phyloP scores from a whole-genome alignment of 208 protist species.

The Trypanosoma congolense region DNA sequence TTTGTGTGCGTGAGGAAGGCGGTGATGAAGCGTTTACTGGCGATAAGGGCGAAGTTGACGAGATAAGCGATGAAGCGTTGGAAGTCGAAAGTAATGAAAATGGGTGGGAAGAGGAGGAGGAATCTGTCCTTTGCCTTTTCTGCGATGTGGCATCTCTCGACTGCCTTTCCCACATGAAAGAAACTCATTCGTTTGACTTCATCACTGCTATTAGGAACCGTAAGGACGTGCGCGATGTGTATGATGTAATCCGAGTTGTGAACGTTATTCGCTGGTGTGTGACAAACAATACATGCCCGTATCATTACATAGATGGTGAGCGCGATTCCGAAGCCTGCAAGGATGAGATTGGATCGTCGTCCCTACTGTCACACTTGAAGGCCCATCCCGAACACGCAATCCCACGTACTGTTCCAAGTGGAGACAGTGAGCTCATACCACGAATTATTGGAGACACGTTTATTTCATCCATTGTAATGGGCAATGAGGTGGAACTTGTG shows the following conservation, averaged over 20 bases:
- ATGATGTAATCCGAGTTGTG: constrained; percentile 76
- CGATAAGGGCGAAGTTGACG: constrained; percentile 22
- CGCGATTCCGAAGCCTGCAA: constrained; percentile 24
- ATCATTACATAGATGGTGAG: constrained; percentile 15
- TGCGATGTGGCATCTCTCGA: constrained; percentile 39
- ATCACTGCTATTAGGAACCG: constrained; percentile 27
- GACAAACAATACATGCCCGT: constrained; percentile 24
- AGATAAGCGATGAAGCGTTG: constrained; percentile 2
- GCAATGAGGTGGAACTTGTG: constrained; percentile 38
- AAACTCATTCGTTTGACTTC: constrained; percentile 55
- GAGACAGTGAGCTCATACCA: constrained; percentile 50
- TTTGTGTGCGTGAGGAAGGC: neutral
- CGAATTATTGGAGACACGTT: constrained; percentile 61
- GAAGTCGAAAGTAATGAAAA: constrained; percentile 38
- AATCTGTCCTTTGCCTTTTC: constrained; percentile 54
- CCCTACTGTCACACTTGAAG: constrained; percentile 44
- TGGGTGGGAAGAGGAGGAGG: constrained; percentile 40
- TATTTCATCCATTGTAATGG: constrained; percentile 61
- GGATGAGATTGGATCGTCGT: constrained; percentile 9
- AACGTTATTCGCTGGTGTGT: constrained; percentile 61
- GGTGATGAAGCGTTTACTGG: constrained; percentile 13
- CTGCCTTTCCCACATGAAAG: constrained; percentile 49
- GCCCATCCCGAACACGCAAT: constrained; percentile 37
- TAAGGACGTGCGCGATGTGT: constrained; percentile 49
- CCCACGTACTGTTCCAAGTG: constrained; percentile 29